These are phyloP conservation scores for Dryas alaskensis DNA, from an alignment of 306 rosid genomes.

Conservation along the genomic window DNA sequence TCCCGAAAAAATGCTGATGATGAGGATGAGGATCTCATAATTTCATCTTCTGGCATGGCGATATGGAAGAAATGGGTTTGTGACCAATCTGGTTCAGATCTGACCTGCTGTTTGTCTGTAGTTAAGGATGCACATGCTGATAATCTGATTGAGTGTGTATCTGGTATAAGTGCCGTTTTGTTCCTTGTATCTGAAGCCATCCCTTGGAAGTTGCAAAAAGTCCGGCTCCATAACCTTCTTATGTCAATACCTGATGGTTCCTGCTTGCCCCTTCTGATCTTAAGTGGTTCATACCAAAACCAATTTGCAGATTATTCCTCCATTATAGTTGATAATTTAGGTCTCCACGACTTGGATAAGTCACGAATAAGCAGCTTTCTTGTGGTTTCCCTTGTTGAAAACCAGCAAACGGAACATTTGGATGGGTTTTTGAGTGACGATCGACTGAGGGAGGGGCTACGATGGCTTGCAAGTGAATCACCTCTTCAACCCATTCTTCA, in stretches of 20 bases:
- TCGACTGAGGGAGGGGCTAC: constrained; percentile 68
- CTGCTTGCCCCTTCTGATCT: constrained; percentile 75
- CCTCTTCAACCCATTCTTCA: constrained; percentile 58
- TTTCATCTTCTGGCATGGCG: constrained; percentile 64
- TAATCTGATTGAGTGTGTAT: constrained; percentile 43
- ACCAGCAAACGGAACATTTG: constrained; percentile 40
- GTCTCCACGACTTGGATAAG: constrained; percentile 61
- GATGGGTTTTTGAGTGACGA: constrained; percentile 71
- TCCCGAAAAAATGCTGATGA: constrained; percentile 17
- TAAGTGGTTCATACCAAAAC: constrained; percentile 42
- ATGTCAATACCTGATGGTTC: constrained; percentile 68
- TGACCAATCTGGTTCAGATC: constrained; percentile 41
- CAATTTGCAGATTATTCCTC: constrained; percentile 36
- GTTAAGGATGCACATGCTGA: constrained; percentile 55
- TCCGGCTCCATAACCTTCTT: constrained; percentile 59
- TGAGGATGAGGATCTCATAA: constrained; percentile 40
- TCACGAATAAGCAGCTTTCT: constrained; percentile 52
- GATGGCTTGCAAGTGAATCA: constrained; percentile 86
- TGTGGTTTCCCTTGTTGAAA: constrained; percentile 59
- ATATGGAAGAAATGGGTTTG: constrained; percentile 79
- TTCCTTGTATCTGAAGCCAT: constrained; percentile 64
- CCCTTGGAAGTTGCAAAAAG: constrained; percentile 65
- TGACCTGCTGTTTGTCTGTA: constrained; percentile 71
- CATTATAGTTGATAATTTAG: constrained; percentile 52
- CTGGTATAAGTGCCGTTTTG: constrained; percentile 74